Evolutionary conservation across 179 eudicot species (phyloP).

Genomic region (Nepenthes alata): DNA sequence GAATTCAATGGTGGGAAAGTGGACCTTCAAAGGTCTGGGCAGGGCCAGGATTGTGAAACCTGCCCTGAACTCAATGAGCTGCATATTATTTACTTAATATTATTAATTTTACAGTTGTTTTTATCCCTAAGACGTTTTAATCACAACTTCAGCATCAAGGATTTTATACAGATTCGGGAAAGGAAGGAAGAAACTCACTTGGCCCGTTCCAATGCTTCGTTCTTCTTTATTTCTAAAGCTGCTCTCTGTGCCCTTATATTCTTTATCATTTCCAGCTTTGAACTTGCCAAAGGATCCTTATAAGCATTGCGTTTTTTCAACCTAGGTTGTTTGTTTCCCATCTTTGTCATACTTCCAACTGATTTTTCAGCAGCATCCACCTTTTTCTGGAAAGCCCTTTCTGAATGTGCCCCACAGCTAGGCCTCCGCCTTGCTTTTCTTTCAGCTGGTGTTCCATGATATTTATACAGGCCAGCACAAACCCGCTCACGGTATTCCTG

Average conservation of each 20-base stretch:
- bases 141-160: not conserved
- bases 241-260: slow-evolving; percentile 70
- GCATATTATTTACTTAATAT: too few species aligned
- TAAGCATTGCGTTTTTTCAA: slow-evolving; percentile 29
- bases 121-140: not conserved
- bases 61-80: too few species aligned
- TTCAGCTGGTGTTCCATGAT: slow-evolving; percentile 42
- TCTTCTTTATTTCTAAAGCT: slow-evolving; percentile 37
- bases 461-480: slow-evolving; percentile 43
- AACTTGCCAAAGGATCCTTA: slow-evolving; percentile 73
- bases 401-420: slow-evolving; percentile 23
- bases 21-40: too few species aligned
- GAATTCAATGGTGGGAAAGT: too few species aligned
- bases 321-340: slow-evolving; percentile 18
- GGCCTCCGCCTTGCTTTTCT: slow-evolving; percentile 40
- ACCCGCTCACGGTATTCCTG: slow-evolving; percentile 68
- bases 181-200: slow-evolving; percentile 36
- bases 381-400: slow-evolving; percentile 27
- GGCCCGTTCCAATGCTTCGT: slow-evolving; percentile 58
- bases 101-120: not conserved
- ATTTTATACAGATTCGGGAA: not conserved
- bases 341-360: slow-evolving; percentile 10
- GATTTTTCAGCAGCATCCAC: slow-evolving; percentile 11
- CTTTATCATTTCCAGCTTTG: slow-evolving; percentile 85
- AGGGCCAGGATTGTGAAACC: too few species aligned